Evolutionary conservation across 1,284 basidiomycete species (phyloP).

Genomic region (Fomitiporia mediterranea): DNA sequence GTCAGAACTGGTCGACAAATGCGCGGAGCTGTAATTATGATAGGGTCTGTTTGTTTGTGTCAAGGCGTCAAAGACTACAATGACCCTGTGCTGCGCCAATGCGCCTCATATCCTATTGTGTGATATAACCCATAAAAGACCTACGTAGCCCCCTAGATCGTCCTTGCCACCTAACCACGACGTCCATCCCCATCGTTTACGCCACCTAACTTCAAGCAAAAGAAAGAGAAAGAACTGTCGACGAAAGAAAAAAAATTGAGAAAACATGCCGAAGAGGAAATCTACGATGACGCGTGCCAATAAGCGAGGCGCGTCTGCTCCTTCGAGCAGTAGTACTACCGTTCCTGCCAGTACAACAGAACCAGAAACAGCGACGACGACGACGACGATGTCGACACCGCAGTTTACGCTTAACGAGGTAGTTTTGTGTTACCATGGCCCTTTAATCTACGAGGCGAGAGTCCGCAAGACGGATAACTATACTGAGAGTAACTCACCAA

Average conservation of each 20-base stretch:
- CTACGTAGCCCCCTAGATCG: too few relatives aligned
- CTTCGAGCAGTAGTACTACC: neutral
- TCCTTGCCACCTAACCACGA: too few relatives aligned
- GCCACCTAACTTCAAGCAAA: too few relatives aligned
- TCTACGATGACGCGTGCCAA: constrained; percentile 5
- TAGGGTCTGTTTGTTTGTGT: neutral
- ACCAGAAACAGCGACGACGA: neutral
- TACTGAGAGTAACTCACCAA: constrained; percentile 65
- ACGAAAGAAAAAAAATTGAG: neutral
- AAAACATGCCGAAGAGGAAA: constrained; percentile 5
- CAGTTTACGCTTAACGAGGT: constrained; percentile 60
- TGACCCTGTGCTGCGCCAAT: too few relatives aligned
- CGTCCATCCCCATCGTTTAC: too few relatives aligned
- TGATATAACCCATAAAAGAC: neutral
- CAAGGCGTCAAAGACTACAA: neutral
- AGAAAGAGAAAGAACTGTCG: too few relatives aligned
- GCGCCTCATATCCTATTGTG: neutral
- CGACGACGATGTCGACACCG: constrained; percentile 2
- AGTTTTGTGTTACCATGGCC: constrained; percentile 92
- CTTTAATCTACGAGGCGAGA: constrained; percentile 93
- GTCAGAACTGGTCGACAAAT: too few relatives aligned
- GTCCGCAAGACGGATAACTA: constrained; percentile 79
- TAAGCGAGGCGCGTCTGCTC: neutral
- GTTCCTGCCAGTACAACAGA: too few relatives aligned
- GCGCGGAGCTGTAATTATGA: too few relatives aligned